Evolutionary conservation across 2,329 filamentous ascomycete species (phyloP), one percentile per base, ranked within the genome.

Genomic region (Stagonosporopsis tanaceti): DNA sequence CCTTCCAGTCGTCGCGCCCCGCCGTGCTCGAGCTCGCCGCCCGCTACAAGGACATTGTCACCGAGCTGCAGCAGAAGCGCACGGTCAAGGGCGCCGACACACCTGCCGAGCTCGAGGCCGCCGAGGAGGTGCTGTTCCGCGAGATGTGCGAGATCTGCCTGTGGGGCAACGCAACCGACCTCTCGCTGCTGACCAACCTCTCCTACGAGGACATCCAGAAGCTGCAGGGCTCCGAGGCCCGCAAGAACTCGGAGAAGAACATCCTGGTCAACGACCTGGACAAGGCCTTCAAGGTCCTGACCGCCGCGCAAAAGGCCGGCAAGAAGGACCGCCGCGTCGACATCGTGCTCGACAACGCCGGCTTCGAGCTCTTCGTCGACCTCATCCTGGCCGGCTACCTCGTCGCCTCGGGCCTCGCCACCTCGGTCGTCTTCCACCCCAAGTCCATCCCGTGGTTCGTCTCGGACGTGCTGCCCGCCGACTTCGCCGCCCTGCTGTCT

Each of bases 381-480:
- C 84, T 99, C 9, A 88, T 98, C 55, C 84, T 99, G 2, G 93
- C 92, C 0, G 94, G 93, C 0, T 99, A 96, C 74, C 83, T 99
- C 14, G 83, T 99, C 6, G 88, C 92, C 0, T 84, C 92, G 0
- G 91, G 90, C 0, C 86, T 99, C 6, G 95, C 95, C 0, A 97
- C 93, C 0, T 87, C 87, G 24, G 84, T 99, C 14, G 88, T 98
- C 20, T 84, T 99, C 9, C 93, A 97, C 71, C 93, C 95, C 48
- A 99, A 99, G 80, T 89, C 88, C 22, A 93, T 99, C 57, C 95
- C 95, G 0, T 99, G 95, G 95, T 99, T 98, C 73, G 95, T 99
- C 45, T 97, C 93, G 0, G 95, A 99, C 70, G 95, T 98, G 3
- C 78, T 97, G 11, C 93, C 94, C 0, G 84, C 81, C 38, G 95